Base-by-base conservation (phyloP, 1,284 basidiomycete species). In the Irpex rosettiformis region DNA sequence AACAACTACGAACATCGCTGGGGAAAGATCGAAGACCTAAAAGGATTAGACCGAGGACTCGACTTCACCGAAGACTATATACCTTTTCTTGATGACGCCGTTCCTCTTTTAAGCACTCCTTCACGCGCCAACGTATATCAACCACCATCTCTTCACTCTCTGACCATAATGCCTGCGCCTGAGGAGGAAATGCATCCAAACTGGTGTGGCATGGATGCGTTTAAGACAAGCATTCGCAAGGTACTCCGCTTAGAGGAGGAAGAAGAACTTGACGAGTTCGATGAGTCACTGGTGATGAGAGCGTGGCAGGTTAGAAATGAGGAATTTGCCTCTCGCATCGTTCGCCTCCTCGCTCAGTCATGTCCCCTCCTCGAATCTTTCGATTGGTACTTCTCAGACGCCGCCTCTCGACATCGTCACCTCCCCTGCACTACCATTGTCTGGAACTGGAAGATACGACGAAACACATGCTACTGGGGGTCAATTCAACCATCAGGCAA, bases 261-360 rank as follows among this genome's bases (percentile, higher is more conserved):
- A 11, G 51, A 16, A 1, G 27, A 45, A 10, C 51, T 58, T 1
- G 56, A 58, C 21, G 33, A 37, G 3, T 16, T 53, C 37, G 56
- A 58, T 25, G 18, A 16, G 4, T 7, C 11, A 3, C 51, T 54
- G 8, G 25, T 54, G 11, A 11, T 58, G 51, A 29, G 37, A 10
- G 56, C 51, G 2, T 53, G 51, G 56, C 25, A 54, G 30, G 51
- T 51, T 5, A 33, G 51, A 8, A 58, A 58, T 25, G 29, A 58
- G 13, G 2, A n/a, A 3, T 16, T 22, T 8, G 37, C 43, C 10
- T 33, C 33, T 7, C 25, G 13, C 18, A 18, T 4, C 8, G 33
- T 58, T 4, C 56, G 56, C 51, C 10, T 10, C 10, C 5, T 58
- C 2, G 37, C 56, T 1, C 3, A 45, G 37, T 13, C 11, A 33